Percentiles rank a stretch among this genome's conserved stretches.
Evolutionary conservation across 257 asterid species (phyloP).

Genomic region (Gardenia jasminoides): DNA sequence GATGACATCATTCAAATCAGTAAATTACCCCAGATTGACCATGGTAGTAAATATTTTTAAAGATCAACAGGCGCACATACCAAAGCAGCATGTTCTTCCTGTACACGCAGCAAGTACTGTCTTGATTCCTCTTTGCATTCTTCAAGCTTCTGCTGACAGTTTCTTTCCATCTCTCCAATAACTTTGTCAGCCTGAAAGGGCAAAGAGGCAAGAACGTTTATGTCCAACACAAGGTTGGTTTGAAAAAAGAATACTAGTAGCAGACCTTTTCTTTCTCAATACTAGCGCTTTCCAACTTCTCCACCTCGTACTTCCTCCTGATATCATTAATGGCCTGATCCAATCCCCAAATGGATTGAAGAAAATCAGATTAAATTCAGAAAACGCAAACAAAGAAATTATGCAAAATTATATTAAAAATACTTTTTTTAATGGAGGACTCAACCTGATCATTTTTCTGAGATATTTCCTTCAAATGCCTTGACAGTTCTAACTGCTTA

Average conservation of each 20-base stretch:
- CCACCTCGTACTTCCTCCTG: conserved; percentile 76
- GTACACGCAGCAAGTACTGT: conserved; percentile 56
- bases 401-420: not conserved
- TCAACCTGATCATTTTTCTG: conserved; percentile 89
- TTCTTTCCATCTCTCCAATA: conserved; percentile 60
- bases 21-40: not conserved
- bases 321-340: conserved; percentile 90
- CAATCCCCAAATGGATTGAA: conserved; percentile 26
- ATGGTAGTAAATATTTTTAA: not conserved
- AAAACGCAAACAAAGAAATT: not conserved
- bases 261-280: conserved; percentile 87
- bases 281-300: conserved; percentile 70
- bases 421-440: conserved; percentile 14
- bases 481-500: conserved; percentile 86
- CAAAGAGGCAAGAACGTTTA: conserved; percentile 18
- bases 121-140: conserved; percentile 67
- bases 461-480: conserved; percentile 93
- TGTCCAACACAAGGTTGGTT: not conserved
- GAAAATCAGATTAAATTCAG: conserved; percentile 16
- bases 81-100: conserved; percentile 77
- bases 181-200: conserved; percentile 65
- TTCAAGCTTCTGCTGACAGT: conserved; percentile 57
- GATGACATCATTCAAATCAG: not conserved
- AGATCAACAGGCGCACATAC: conserved; percentile 37
- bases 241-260: conserved; percentile 1